Conservation (phyloP, 2,329 filamentous ascomycete species). For the Fusarium tanahbumbuense region DNA sequence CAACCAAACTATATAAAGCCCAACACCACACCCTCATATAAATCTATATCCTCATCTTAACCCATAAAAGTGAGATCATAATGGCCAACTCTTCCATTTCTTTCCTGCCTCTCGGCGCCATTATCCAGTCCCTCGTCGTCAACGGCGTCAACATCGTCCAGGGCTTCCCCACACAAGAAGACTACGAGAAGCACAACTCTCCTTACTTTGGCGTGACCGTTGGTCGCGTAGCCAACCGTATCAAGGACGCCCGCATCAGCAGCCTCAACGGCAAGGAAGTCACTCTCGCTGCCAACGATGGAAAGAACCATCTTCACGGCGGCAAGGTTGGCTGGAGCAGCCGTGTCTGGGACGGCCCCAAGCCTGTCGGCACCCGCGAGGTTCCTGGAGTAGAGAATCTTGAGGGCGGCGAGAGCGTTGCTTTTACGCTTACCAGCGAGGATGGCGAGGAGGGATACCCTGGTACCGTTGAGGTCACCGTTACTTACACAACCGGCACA, state of each 20-base stretch:
- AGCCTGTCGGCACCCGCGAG: constrained; percentile 62
- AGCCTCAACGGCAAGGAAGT: constrained; percentile 79
- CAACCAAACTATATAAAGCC: constrained; percentile 18
- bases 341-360: constrained; percentile 79
- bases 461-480: constrained; percentile 80
- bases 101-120: constrained; percentile 81
- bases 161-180: constrained; percentile 79
- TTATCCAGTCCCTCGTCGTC: constrained; percentile 84
- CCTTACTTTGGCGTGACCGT: constrained; percentile 95
- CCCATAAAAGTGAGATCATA: constrained; percentile 19
- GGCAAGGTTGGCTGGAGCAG: constrained; percentile 84
- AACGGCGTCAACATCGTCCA: constrained; percentile 88
- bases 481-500: constrained; percentile 82
- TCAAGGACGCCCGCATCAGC: constrained; percentile 76
- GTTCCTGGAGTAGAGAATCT: constrained; percentile 64
- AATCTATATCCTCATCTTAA: not conserved
- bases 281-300: constrained; percentile 79
- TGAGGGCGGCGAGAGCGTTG: constrained; percentile 72
- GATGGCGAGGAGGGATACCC: constrained; percentile 93
- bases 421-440: constrained; percentile 74
- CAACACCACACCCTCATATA: constrained; percentile 3
- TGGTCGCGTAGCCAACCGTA: constrained; percentile 84
- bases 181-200: constrained; percentile 79
- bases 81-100: constrained; percentile 65
- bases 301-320: constrained; percentile 79